phyloP scores from a whole-genome alignment of 108 stramenopile genomes.

The Schizochytrium sp. region DNA sequence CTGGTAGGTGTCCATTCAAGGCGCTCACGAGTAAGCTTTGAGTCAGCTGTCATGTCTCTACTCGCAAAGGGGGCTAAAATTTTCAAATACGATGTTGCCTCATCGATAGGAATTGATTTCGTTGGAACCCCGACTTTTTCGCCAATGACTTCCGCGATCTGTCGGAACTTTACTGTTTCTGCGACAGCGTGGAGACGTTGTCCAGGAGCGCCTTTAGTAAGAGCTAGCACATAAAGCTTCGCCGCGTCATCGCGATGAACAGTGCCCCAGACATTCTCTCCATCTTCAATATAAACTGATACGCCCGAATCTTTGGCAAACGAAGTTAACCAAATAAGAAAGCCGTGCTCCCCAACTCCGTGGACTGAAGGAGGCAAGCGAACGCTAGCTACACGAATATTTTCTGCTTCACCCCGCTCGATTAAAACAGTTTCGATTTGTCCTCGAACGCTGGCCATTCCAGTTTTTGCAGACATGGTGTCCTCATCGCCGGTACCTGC shows the following conservation, averaged over 20 bases:
- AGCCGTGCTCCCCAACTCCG: constrained; percentile 33
- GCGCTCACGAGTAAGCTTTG: neutral
- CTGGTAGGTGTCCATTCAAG: constrained; percentile 19
- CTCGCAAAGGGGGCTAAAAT: neutral
- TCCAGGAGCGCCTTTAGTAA: constrained; percentile 41
- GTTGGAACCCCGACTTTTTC: neutral
- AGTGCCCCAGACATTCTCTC: constrained; percentile 28
- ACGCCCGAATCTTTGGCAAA: constrained; percentile 22
- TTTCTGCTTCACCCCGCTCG: constrained; percentile 45
- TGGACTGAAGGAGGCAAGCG: constrained; percentile 59
- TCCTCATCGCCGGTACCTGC: constrained; percentile 48
- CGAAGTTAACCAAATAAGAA: neutral
- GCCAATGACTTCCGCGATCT: constrained; percentile 41
- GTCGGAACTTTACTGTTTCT: neutral
- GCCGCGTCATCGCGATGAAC: constrained; percentile 58
- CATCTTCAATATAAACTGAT: constrained; percentile 24
- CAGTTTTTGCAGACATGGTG: neutral
- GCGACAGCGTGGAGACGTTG: constrained; percentile 19
- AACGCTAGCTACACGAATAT: constrained; percentile 1
- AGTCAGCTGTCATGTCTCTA: neutral
- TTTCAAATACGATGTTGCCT: neutral
- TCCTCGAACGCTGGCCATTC: neutral
- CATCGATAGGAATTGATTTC: constrained; percentile 27
- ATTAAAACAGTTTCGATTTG: neutral
- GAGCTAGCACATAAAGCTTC: constrained; percentile 5